Percentiles rank a stretch among this genome's conserved stretches.
Conservation (phyloP, 208 protist species). For the Leishmania arabica region DNA sequence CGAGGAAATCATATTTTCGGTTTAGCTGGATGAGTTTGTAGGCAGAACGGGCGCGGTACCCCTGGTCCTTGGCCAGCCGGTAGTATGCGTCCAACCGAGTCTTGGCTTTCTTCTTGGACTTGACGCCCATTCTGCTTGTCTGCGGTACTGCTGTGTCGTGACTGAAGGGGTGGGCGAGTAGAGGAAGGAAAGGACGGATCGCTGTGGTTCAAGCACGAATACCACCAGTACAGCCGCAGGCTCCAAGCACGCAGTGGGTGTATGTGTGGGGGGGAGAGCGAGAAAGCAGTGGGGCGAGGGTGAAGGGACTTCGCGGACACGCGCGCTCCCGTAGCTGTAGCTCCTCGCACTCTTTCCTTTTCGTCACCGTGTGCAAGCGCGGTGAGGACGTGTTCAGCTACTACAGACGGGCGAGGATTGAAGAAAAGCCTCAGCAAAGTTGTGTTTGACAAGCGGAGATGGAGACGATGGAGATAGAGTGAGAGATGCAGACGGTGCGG, state of each 20-base stretch:
- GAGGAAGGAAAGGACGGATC: not conserved
- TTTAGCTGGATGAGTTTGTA: conserved; percentile 99
- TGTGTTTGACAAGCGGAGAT: not conserved
- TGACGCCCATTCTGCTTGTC: conserved; percentile 66
- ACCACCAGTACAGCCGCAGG: not conserved
- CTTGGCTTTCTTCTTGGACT: conserved; percentile 94
- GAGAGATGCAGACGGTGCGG: not conserved
- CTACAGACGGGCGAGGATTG: not conserved
- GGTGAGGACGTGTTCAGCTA: not conserved
- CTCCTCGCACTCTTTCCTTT: not conserved
- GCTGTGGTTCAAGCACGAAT: not conserved
- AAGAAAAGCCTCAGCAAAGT: not conserved
- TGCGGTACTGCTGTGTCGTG: not conserved
- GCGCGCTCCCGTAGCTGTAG: not conserved
- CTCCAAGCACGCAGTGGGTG: not conserved
- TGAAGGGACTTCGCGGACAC: not conserved
- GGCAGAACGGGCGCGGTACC: conserved; percentile 97
- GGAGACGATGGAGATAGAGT: not conserved
- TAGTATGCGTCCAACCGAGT: conserved; percentile 97
- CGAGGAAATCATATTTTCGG: conserved; percentile 99
- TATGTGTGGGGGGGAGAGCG: not conserved
- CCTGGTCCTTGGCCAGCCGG: conserved; percentile 98
- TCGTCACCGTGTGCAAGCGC: not conserved
- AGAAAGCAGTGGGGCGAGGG: not conserved
- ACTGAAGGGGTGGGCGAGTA: not conserved